These are phyloP conservation scores for Apiotrichum laibachii DNA, from an alignment of 1,284 basidiomycete species.

Conservation along the genomic window DNA sequence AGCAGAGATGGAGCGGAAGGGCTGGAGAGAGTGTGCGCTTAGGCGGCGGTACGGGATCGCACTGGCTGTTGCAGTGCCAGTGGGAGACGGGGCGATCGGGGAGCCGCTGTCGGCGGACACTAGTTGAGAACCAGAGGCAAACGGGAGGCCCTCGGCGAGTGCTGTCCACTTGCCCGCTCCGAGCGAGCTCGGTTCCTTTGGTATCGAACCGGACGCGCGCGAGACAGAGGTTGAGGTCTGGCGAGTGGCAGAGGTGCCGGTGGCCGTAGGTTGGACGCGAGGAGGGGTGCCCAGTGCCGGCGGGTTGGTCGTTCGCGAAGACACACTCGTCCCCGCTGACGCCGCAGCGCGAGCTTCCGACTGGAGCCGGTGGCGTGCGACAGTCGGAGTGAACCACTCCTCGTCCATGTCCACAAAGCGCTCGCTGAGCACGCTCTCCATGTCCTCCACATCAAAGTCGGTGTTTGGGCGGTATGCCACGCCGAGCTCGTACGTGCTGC, in stretches of 20 bases:
- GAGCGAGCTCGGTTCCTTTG: slow-evolving; percentile 13
- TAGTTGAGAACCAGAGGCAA: slow-evolving; percentile 26
- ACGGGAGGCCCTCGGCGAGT: slow-evolving; percentile 44
- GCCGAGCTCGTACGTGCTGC: slow-evolving; percentile 35
- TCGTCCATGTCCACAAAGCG: slow-evolving; percentile 50
- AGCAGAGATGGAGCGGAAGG: slow-evolving; percentile 34
- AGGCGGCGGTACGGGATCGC: slow-evolving; percentile 39
- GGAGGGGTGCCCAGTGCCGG: background rate
- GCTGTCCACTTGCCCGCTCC: slow-evolving; percentile 37
- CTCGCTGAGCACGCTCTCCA: slow-evolving; percentile 46
- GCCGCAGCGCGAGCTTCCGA: slow-evolving; percentile 19
- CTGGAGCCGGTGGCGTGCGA: slow-evolving; percentile 35
- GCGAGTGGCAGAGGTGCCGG: background rate
- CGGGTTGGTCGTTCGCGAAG: background rate
- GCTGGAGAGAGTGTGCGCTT: slow-evolving; percentile 46
- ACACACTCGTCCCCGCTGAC: background rate
- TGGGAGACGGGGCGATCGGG: slow-evolving; percentile 13
- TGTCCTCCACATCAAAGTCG: slow-evolving; percentile 47
- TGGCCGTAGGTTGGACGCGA: background rate
- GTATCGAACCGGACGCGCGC: background rate
- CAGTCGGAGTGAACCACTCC: slow-evolving; percentile 51
- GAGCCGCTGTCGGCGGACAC: slow-evolving; percentile 1
- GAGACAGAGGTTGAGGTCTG: background rate
- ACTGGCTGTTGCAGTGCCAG: slow-evolving; percentile 14
- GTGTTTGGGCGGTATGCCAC: slow-evolving; percentile 41